phyloP scores from a whole-genome alignment of 2,329 filamentous ascomycete genomes.

The Sphaerulina vaccinii region DNA sequence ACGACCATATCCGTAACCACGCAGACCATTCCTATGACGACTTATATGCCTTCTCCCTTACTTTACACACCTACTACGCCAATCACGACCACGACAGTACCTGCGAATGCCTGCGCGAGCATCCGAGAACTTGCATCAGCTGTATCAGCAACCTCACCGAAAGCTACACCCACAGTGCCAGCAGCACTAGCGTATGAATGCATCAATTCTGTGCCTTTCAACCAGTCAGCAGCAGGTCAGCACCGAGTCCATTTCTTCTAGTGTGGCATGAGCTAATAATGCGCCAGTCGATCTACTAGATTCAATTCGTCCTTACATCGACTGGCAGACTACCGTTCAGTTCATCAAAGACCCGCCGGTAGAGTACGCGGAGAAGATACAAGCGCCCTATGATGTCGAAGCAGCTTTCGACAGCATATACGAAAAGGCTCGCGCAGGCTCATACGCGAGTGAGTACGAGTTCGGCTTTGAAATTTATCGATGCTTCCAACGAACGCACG shows the following conservation, averaged over 20 bases:
- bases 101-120: constrained; percentile 30
- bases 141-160: constrained; percentile 11
- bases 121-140: constrained; percentile 29
- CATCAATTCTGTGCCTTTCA: constrained; percentile 47
- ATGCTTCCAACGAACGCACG: constrained; percentile 57
- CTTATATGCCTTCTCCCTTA: neutral
- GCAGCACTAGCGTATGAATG: constrained; percentile 49
- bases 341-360: constrained; percentile 47
- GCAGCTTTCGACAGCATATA: constrained; percentile 42
- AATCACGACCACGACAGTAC: neutral
- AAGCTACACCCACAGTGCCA: constrained; percentile 41
- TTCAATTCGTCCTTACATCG: constrained; percentile 46
- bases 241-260: neutral
- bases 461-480: constrained; percentile 54
- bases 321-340: constrained; percentile 48
- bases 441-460: constrained; percentile 44
- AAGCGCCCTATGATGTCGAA: constrained; percentile 45
- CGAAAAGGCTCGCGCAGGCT: constrained; percentile 38
- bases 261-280: constrained; percentile 24
- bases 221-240: constrained; percentile 37
- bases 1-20: constrained; percentile 2
- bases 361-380: constrained; percentile 49
- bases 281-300: constrained; percentile 41
- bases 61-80: neutral
- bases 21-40: neutral